A percentile compares a stretch with the other conserved stretches of the same genome.
These are phyloP conservation scores for Penicillium paneum DNA, from an alignment of 2,329 filamentous ascomycete genomes.

Conservation along the genomic window DNA sequence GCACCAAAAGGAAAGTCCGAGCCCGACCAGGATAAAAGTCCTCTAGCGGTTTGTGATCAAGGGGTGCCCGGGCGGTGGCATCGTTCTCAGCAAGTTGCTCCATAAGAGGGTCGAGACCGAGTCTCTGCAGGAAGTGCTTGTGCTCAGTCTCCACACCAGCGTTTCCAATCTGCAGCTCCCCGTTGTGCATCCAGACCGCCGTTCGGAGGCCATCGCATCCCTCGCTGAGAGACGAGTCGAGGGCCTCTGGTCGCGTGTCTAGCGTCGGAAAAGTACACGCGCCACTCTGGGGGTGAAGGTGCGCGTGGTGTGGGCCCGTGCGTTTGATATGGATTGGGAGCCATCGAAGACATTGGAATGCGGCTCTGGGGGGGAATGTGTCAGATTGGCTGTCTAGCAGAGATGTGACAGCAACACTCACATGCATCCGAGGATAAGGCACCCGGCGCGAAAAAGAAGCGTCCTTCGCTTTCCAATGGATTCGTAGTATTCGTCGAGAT, in stretches of 20 bases:
- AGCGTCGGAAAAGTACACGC: constrained; percentile 25
- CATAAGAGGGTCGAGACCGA: constrained; percentile 26
- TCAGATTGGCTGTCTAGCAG: neutral
- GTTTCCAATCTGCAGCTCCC: constrained; percentile 23
- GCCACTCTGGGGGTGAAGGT: neutral
- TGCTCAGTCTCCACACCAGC: constrained; percentile 9
- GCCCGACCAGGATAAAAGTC: constrained; percentile 4
- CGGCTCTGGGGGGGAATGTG: constrained; percentile 8
- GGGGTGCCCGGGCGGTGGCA: neutral
- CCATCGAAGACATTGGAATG: constrained; percentile 13
- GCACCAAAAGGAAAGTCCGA: constrained; percentile 22
- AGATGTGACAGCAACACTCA: constrained; percentile 1
- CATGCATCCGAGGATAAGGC: constrained; percentile 25
- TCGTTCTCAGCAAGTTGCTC: constrained; percentile 13
- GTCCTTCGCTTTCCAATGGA: constrained; percentile 21
- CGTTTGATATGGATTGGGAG: neutral
- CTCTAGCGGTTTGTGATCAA: no score
- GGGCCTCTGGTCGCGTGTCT: constrained; percentile 16
- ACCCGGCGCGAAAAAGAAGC: constrained; percentile 20
- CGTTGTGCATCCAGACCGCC: constrained; percentile 25
- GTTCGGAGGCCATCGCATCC: constrained; percentile 29
- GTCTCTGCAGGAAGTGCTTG: constrained; percentile 13
- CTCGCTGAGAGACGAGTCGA: constrained; percentile 21
- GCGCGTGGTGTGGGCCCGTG: neutral
- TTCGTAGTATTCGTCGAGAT: constrained; percentile 12